Evolutionary conservation across 192 early-diverging fungal genomes (phyloP), one percentile per base, ranked within the genome.

Genomic region (Backusella westeae): DNA sequence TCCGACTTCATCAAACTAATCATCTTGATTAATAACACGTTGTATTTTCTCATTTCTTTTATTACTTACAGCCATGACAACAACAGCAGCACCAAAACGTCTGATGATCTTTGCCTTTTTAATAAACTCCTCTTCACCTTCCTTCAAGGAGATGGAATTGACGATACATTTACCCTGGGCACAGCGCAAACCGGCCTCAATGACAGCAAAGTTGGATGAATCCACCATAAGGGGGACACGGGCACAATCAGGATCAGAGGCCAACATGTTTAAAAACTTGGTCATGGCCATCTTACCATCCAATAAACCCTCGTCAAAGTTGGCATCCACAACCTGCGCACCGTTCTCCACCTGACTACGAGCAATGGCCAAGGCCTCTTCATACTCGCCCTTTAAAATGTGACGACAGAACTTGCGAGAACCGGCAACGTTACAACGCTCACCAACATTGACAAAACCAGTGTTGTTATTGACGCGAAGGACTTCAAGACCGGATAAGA

Each of bases 91-190:
- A 82, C 97, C 97, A 76, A 94, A 97, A 23, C 97, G 87, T 74
- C 89, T 91, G 78, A 97, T 90, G 38, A 97, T 91, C 49, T 88
- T 90, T 1, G 95, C 97, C 83, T 97, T 96, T 75, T 92, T 92
- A 72, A 97, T 85, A 79, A 97, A 98, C 74, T 97, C 97, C 35
- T 81, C 93, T 75, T 95, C 94, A 72, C 97, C 97, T 79, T 96
- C 97, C 84, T 98, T 98, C 74, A 98, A 85, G 39, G 93, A 95
- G 75, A 98, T 97, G 71, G 94, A 95, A 87, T 98, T 98, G 80
- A 98, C 97, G 72, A 98, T 97, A 80, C 96, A 97, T 80, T 98
- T 98, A 75, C 97, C 97, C 85, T 98, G 97, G 1, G 91, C 93
- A 78, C 96, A 98, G 83, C 96, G 97, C 76, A 98, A 87, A 32